Evolutionary conservation across 75 land plant genomes (phyloP), one percentile per base, ranked within the genome.

Genomic region (Adiantum capillusveneris): DNA sequence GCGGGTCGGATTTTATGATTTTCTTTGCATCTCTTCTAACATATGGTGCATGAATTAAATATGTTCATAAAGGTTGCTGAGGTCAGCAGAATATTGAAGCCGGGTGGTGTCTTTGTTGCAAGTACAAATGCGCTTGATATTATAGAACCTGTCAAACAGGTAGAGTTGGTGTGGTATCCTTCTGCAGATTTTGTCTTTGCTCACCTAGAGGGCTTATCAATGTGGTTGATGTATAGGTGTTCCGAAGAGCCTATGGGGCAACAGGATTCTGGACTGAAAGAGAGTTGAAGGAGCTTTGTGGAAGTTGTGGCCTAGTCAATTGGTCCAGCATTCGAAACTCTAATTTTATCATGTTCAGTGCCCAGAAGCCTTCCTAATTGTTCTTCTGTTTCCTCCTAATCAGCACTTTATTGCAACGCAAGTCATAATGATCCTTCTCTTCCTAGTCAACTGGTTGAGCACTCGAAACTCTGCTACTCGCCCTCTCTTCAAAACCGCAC

Each of bases 41-140:
- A n/a, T n/a, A n/a, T n/a, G n/a, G n/a, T n/a, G n/a, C n/a, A n/a
- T n/a, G n/a, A n/a, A n/a, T n/a, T n/a, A n/a, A n/a, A n/a, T n/a
- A n/a, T n/a, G n/a, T n/a, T n/a, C n/a, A n/a, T n/a, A 5, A 34
- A 90, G 96, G 94, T 91, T 17, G 94, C 97, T 44, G 97, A 91
- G 75, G 72, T 88, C 61, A 71, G 87, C 71, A 72, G 97, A 17
- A 77, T 88, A 44, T 61, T 91, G 30, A 70, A 69, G 46, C 94
- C 97, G 64, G 94, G 89, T 42, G 97, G 97, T 22, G 76, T 84
- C 6, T 85, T 88, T 69, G 94, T 91, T 52, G 97, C 84, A 9
- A 77, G 79, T 13, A 91, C 97, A 17, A 57, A 53, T 64, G 65
- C 81, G 13, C 28, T 76, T 26, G 88, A 76, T 25, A 48, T 65